These are phyloP conservation scores for Candida hispaniensis DNA, from an alignment of 805 yeast species.

Conservation along the genomic window DNA sequence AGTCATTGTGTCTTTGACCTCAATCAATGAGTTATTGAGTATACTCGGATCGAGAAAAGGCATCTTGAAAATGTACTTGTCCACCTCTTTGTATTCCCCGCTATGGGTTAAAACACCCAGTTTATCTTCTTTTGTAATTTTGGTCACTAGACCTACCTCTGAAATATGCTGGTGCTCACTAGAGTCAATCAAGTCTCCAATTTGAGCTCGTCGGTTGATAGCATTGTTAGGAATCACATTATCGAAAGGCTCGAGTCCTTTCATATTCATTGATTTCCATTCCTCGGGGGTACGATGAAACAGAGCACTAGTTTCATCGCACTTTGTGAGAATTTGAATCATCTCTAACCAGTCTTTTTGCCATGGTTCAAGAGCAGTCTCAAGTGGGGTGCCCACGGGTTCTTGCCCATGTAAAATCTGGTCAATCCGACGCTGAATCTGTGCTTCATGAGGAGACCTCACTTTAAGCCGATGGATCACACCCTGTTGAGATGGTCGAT, in stretches of 20 bases:
- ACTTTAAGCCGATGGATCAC: background rate
- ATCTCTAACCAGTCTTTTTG: background rate
- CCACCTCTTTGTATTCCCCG: constrained; percentile 2
- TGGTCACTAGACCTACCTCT: constrained; percentile 9
- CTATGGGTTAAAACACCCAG: constrained; percentile 6
- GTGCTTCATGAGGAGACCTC: background rate
- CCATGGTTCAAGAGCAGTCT: background rate
- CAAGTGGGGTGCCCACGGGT: too few relatives aligned
- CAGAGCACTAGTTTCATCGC: constrained; percentile 1
- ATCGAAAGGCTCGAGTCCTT: constrained; percentile 3
- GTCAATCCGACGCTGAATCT: background rate
- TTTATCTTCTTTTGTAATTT: constrained; percentile 1
- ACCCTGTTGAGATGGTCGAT: background rate
- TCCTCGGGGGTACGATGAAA: constrained; percentile 1
- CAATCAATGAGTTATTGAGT: constrained; percentile 3
- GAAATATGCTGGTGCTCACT: constrained; percentile 5
- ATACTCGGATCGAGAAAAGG: constrained; percentile 6
- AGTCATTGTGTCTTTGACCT: too few relatives aligned
- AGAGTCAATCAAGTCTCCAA: constrained; percentile 6
- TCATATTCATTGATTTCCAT: constrained; percentile 3
- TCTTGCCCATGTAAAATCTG: background rate
- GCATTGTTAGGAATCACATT: constrained; percentile 1
- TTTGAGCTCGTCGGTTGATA: constrained; percentile 7
- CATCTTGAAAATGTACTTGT: constrained; percentile 4
- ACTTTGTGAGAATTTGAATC: background rate